Evolutionary conservation across 106 monocot species (phyloP), one percentile per base, ranked within the genome.

Genomic region (Apostasia shenzhenica): DNA sequence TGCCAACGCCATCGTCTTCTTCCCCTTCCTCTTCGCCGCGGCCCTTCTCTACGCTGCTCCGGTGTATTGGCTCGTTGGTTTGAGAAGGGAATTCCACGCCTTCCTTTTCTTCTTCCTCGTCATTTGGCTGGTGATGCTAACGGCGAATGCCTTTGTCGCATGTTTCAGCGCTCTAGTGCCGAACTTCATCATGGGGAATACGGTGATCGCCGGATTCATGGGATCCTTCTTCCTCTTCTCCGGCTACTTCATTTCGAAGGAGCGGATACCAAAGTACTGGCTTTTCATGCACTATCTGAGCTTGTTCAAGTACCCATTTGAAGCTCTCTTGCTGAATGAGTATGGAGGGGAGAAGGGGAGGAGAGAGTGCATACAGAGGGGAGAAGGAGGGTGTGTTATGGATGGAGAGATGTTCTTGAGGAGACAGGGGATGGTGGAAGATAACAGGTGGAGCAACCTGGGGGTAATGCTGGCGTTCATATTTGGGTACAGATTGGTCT

Each of bases 271-370:
- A 38, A 85, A 63, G 58, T 97, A 97, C 77, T 97, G 97, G 92
- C 74, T 87, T 1, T 92, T 89, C 80, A 89, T 97, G 97, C 86
- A 92, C 68, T 97, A 97, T 61, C 41, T 92, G 56, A 97, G 97
- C 83, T 59, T 97, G 81, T 97, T 97, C 76, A 97, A 89, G 92
- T 92, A 90, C 66, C 97, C 97, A 0, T 97, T 97, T 14, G 97
- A 92, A 72, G 89, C 82, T 3, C 83, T 97, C 59, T 13, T 97
- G 61, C 59, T 92, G 10, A 97, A 89, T 43, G 92, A 97, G 73
- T 97, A 86, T 12, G 95, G 91, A 0, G 83, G 77, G 1, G 77
- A 38, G 69, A 76, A 55, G 46, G 91, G 87, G 56, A 72, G 77
- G 67, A 40, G 59, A 59, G 46, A 70, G 52, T 95, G 91, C 69